Base-by-base conservation (phyloP, 1,139 yeast genomes). In the Magnusiomyces magnusii region DNA sequence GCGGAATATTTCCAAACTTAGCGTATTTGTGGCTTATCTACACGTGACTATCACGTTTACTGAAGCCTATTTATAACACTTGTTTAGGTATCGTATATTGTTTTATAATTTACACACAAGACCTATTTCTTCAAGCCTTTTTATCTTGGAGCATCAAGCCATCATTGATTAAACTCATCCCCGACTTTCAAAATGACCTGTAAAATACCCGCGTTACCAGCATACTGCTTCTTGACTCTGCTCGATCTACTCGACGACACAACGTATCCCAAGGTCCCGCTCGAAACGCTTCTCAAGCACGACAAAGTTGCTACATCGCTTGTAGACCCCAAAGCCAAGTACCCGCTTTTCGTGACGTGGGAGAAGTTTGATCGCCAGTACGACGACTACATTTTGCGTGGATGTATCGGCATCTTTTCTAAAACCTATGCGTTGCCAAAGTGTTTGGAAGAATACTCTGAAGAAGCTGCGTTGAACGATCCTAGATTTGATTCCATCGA, bases 351-450 rank as follows among this genome's bases (percentile, higher is more conserved):
- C 73, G 86, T 93, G 41, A 92, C 98, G 0, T 93, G 97, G 96
- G 84, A 86, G 69, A 81, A 79, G 54, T 54, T 41, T 23, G 47
- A 25, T 41, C 15, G 17, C 10, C 34, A 36, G 23, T 25, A 21
- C 13, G 49, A 41, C 15, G 47, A 52, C 0, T 73, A 78, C 56
- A 73, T 77, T n/a, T 75, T 93, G 55, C 77, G 98, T 57, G 99
- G 99, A 0, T 93, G 99, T 69, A 93, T 93, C 59, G 99, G 99
- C 0, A 92, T 97, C 0, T 92, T 93, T 69, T 72, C 74, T 19
- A 67, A 75, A 1, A 71, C 73, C 19, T 59, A 73, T 56, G 75
- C 77, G 0, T 67, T 88, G 10, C 84, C 79, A 31, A 60, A 69
- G 0, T 97, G 95, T 0, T 79, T 91, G 1, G 69, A 74, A 28